Evolutionary conservation across 1,284 basidiomycete species (phyloP).

Genomic region (Ustilago crameri): DNA sequence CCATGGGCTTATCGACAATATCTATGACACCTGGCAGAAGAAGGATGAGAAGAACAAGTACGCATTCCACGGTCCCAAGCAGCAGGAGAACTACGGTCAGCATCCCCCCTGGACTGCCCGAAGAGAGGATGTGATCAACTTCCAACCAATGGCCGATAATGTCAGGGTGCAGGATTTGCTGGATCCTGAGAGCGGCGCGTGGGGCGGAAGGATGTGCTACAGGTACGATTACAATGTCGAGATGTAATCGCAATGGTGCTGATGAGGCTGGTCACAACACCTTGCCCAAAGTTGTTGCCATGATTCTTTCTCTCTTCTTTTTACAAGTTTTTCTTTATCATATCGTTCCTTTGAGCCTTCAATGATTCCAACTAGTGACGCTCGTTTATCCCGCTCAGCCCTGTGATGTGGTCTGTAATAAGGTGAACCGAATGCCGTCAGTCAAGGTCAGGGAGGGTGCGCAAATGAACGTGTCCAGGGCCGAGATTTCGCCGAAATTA

Average conservation of each 20-base stretch:
- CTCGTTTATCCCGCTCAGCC: too few species aligned
- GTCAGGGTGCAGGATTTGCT: constrained; percentile 27
- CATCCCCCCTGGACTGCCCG: constrained; percentile 25
- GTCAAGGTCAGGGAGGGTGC: too few species aligned
- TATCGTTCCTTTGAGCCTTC: too few species aligned
- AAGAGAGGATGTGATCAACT: constrained; percentile 27
- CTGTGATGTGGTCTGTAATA: too few species aligned
- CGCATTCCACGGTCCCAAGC: constrained; percentile 34
- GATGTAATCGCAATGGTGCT: constrained; percentile 2
- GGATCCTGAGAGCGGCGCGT: constrained; percentile 20
- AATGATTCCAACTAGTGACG: too few species aligned
- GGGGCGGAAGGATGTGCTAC: constrained; percentile 39
- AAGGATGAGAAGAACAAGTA: constrained; percentile 7
- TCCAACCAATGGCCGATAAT: constrained; percentile 21
- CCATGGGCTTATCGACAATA: constrained; percentile 22
- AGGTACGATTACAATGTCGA: constrained; percentile 24
- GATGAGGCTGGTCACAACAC: neutral
- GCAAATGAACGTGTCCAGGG: too few species aligned
- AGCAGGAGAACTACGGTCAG: constrained; percentile 16
- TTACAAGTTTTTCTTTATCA: too few species aligned
- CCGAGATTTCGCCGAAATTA: too few species aligned
- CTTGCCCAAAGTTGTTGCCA: too few species aligned
- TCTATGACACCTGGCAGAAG: constrained; percentile 19
- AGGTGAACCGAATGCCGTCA: too few species aligned
- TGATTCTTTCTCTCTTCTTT: too few species aligned